Conservation (phyloP, 768 basidiomycete species). For the Mycena vulgaris region DNA sequence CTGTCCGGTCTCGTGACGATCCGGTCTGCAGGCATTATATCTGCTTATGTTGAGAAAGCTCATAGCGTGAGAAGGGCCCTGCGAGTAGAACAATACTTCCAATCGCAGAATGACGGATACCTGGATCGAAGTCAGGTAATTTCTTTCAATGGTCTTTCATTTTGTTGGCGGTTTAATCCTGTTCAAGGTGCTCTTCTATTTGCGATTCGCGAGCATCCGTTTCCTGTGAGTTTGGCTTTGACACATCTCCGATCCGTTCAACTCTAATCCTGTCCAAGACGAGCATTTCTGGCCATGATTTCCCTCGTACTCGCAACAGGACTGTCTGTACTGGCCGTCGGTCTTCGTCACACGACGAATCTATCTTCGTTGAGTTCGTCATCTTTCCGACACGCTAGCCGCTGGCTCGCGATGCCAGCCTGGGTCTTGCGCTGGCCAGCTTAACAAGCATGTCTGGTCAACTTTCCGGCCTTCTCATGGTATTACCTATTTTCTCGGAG, state of each 20-base stretch:
- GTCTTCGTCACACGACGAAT: slow-evolving; percentile 11
- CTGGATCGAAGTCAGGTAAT: too few relatives aligned
- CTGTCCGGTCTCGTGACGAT: slow-evolving; percentile 25
- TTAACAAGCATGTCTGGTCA: slow-evolving; percentile 26
- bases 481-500: too few relatives aligned
- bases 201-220: slow-evolving; percentile 17
- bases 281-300: slow-evolving; percentile 9
- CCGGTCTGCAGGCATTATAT: too few relatives aligned
- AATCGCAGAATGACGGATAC: too few relatives aligned
- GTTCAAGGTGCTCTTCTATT: slow-evolving; percentile 24
- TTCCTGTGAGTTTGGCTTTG: slow-evolving; percentile 16
- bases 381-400: background rate
- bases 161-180: too few relatives aligned
- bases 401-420: slow-evolving; percentile 3
- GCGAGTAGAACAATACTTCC: too few relatives aligned
- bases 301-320: slow-evolving; percentile 13
- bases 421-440: slow-evolving; percentile 21
- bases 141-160: too few relatives aligned
- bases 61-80: too few relatives aligned
- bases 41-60: too few relatives aligned
- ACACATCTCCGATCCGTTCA: background rate
- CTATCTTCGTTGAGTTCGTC: background rate
- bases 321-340: slow-evolving; percentile 13
- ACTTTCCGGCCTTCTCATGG: slow-evolving; percentile 14
- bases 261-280: background rate